Evolutionary conservation across 1,139 yeast species (phyloP), one percentile per base, ranked within the genome.

Genomic region (Debaryomycetaceae sp.): DNA sequence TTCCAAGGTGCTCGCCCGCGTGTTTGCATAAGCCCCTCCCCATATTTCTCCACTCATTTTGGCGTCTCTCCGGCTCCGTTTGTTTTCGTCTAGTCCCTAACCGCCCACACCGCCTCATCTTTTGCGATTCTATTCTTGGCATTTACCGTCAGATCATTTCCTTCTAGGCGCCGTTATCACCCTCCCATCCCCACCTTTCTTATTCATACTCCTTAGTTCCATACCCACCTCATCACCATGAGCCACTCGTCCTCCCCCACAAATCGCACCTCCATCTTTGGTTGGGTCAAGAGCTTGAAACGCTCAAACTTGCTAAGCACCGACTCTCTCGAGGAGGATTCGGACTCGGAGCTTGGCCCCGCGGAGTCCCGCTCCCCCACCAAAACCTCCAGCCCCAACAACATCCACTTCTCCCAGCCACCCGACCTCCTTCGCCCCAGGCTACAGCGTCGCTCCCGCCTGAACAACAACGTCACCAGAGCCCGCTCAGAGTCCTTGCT

Each of bases 261-360:
- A 27, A 62, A 58, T 41, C 48, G 68, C 32, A 51, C 47, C 35
- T 58, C 66, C 25, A 55, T 64, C 15, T 57, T 64, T 39, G 71
- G 70, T 10, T 64, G 71, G 71, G 69, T 64, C 31, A 63, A 63
- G 44, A 61, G 53, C 41, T 52, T 64, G 39, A 64, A 61, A 42
- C 50, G 58, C 29, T 58, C 61, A 29, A 54, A 55, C 32, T 39
- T 59, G 23, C 43, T 56, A 39, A 60, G 66, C 27, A 58, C 48
- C 37, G 71, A 64, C 23, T 55, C 63, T 30, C 49, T 62, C 28
- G 55, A 63, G 39, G 68, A 62, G 33, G 44, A 58, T 24, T 60
- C 62, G 29, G 58, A 52, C 32, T 51, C 46, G 36, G 61, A 57
- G 28, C 30, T 41, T 25, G 40, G 39, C 19, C 29, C 25, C 16